Evolutionary conservation across 805 yeast species (phyloP), one percentile per base, ranked within the genome.

Genomic region (Wickerhamiella shivajii): DNA sequence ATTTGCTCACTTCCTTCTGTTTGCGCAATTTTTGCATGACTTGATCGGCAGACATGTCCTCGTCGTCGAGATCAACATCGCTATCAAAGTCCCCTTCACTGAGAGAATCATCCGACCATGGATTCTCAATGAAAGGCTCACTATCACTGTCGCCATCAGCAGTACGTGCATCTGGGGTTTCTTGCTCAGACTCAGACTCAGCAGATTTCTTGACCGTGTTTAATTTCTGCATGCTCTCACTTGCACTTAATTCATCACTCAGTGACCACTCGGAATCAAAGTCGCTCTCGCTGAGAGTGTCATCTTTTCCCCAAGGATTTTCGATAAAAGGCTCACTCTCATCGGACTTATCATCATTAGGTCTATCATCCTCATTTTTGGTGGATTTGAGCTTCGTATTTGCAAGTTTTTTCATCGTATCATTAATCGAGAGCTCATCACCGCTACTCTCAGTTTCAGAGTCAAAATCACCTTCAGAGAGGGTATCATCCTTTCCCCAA

Each of bases 61-160:
- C 37, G 7, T 15, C 36, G 12, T 30, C 32, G 4, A 3, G 6
- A 9, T 31, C 28, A 11, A 9, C 18, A 9, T 34, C 37, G 18
- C 45, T 44, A 28, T 47, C 52, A 7, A 49, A 29, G 12, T 43
- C 53, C 7, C 42, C 39, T 7, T 39, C 44, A 11, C 44, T 37
- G 20, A 39, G 35, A 10, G 40, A 39, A 11, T 39, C 40, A 25
- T 36, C 39, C 9, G 34, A 25, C 38, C 38, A 35, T 2, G 38
- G 38, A 25, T 29, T 30, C 18, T 35, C 38, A 22, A 30, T 30
- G 11, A 20, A 31, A 3, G 34, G 34, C 25, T 31, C 34, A 14
- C 27, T 30, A 12, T 34, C 37, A 3, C 6, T 5, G 6, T 24
- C 33, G 19, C 19, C 26, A n/a, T 11, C 24, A 8, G n/a, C n/a